Evolutionary conservation across 352 stramenopile species (phyloP), one percentile per base, ranked within the genome.

Genomic region (Phytopythium oedochilum): DNA sequence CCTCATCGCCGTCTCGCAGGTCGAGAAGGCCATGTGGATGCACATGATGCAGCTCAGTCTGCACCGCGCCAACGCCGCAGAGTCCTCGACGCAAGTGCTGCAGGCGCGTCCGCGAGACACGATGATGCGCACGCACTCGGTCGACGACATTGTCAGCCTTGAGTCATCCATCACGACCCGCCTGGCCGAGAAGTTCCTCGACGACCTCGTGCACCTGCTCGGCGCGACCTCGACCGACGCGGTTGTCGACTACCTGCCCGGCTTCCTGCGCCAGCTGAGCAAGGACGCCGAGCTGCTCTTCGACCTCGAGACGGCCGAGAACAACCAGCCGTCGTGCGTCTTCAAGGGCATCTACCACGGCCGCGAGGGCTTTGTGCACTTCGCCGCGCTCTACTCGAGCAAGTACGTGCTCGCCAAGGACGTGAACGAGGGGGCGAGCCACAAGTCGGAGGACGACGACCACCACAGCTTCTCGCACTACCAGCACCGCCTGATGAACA

Each of bases 301-400:
- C 44, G 83, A 95, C 42, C 53, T 95, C 5, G 85, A 95, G 51
- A 90, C 85, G 8, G 61, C 75, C 32, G 85, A 95, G 52, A 80
- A 63, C 2, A 71, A 69, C 22, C 74, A 91, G 58, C 80, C 83
- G 42, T 89, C 78, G 34, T 93, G 83, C 35, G 83, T 94, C 39
- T 95, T 91, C 66, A 92, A 95, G 63, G 85, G 85, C 44, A 82
- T 92, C 25, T 95, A 93, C 67, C 83, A 95, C 53, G 85, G 81
- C 42, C 80, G 85, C 12, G 85, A 95, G 62, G 85, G 85, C 8
- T 86, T 95, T 50, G 85, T 92, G 48, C 81, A 95, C 55, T 95
- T 93, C 59, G 65, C 82, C 22, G 73, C 83, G 58, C 61, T 95
- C 26, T 95, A 90, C 50, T 62, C 70, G 43, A 92, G 71, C 66